Evolutionary conservation across 179 eudicot genomes (phyloP).

Genomic region (Sideroxylon spinosum): DNA sequence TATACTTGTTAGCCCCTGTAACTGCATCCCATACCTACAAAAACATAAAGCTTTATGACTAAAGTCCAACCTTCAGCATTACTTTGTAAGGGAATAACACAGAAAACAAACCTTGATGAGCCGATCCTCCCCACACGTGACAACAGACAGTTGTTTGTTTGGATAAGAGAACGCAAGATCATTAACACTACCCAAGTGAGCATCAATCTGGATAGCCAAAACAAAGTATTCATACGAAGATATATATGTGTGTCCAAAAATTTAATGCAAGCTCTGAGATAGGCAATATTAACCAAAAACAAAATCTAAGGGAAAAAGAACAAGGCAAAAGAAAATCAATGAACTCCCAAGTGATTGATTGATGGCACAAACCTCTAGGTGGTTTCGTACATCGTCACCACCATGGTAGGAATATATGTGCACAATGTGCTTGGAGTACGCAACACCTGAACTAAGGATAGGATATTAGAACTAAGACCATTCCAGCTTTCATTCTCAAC

Average conservation of each 20-base stretch:
- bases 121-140: conserved; percentile 91
- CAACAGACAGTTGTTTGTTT: conserved; percentile 57
- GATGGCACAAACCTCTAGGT: conserved; percentile 61
- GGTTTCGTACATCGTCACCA: conserved; percentile 59
- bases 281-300: not conserved
- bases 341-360: not conserved
- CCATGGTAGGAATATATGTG: conserved; percentile 69
- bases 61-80: not conserved
- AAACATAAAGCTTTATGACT: conserved; percentile 6
- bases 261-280: not conserved
- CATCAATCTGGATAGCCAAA: conserved; percentile 62
- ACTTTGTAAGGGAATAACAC: not conserved
- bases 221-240: not conserved
- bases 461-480: not conserved
- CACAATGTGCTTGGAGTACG: conserved; percentile 80
- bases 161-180: conserved; percentile 83
- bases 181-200: conserved; percentile 82
- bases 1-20: conserved; percentile 56
- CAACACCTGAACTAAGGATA: conserved; percentile 55
- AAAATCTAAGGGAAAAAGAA: not conserved
- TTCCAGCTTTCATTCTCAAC: not conserved
- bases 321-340: not conserved
- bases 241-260: not conserved
- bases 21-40: conserved; percentile 82
- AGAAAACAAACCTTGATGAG: conserved; percentile 61